These are phyloP conservation scores for Lactifluus pinguis DNA, from an alignment of 768 basidiomycete species.

Conservation along the genomic window DNA sequence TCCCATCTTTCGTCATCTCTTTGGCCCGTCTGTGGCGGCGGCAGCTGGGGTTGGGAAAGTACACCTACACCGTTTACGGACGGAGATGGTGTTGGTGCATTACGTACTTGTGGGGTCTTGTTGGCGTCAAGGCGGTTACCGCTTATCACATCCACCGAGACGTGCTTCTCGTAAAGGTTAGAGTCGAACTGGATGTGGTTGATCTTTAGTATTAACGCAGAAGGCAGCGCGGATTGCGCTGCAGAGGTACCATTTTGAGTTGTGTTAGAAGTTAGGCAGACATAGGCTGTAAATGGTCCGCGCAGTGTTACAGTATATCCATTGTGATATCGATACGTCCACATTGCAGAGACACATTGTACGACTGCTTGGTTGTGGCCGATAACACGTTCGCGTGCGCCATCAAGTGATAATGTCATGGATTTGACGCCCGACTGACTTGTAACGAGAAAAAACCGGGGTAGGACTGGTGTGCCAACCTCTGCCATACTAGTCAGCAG, in stretches of 20 bases:
- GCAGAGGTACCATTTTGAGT: constrained; percentile 6
- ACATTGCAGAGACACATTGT: constrained; percentile 64
- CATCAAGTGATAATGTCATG: constrained; percentile 73
- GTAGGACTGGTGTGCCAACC: constrained; percentile 69
- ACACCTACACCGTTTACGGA: constrained; percentile 22
- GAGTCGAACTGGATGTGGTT: constrained; percentile 70
- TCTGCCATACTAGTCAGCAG: constrained; percentile 35
- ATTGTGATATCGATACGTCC: constrained; percentile 76
- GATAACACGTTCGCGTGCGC: constrained; percentile 57
- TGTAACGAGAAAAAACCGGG: constrained; percentile 79
- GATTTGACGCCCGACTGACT: constrained; percentile 79
- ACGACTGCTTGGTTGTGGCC: constrained; percentile 42
- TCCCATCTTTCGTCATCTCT: constrained; percentile 52
- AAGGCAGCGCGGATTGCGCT: constrained; percentile 11
- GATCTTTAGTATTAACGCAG: constrained; percentile 44
- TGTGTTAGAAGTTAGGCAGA: constrained; percentile 31
- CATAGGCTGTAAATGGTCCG: constrained; percentile 64
- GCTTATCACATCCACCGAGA: constrained; percentile 53
- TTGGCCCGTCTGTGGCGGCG: constrained; percentile 11
- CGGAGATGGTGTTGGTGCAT: constrained; percentile 15
- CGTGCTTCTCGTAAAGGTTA: constrained; percentile 61
- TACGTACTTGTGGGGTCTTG: constrained; percentile 19
- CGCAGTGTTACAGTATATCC: constrained; percentile 72
- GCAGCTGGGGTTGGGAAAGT: constrained; percentile 2
- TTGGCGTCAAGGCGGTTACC: constrained; percentile 41